Evolutionary conservation across 2,329 filamentous ascomycete species (phyloP), one percentile per base, ranked within the genome.

Genomic region (Chaetomium olivaceum): DNA sequence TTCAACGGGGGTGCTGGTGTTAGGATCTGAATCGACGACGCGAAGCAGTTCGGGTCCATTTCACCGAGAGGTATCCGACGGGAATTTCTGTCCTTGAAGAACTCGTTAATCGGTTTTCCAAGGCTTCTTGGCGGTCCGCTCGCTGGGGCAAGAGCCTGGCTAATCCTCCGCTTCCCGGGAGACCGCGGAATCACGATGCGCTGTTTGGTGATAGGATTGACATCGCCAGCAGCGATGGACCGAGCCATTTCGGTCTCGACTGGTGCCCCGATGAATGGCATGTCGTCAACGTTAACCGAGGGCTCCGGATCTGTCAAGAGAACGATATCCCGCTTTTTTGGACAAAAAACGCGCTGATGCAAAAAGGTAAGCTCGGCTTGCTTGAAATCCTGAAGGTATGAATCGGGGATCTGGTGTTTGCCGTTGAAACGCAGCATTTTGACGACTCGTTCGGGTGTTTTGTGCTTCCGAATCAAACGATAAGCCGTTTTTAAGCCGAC

Each of bases 401-500:
- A 89, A 48, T 88, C 81, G 0, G 95, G 93, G 11, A 99, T 85
- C 61, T 86, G 86, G 71, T 88, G 89, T 75, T 96, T 93, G 21
- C 92, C 93, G 62, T 97, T 93, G 70, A 98, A 96, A 71, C 93
- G 91, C 23, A 97, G 80, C 80, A 92, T 91, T 60, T 89, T 88
- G 63, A 99, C 80, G 21, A 96, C 85, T 65, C 89, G 89, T 61
- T 98, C 94, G 6, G 95, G 86, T 0, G 87, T 91, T 77, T 94
- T 97, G 80, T 97, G 87, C 77, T 96, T 97, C 66, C 94, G 88
- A 66, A 99, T 85, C 80, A 95, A 87, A 54, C 93, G 89, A 77
- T 99, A 91, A 0, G 95, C 94, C 6, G 93, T 98, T 81, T 97
- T 98, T 63, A 99, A 78, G 0, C 95, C 95, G 77, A 99, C 87